Base-by-base conservation (phyloP, 1,284 basidiomycete species). In the Bondarzewia mesenterica region DNA sequence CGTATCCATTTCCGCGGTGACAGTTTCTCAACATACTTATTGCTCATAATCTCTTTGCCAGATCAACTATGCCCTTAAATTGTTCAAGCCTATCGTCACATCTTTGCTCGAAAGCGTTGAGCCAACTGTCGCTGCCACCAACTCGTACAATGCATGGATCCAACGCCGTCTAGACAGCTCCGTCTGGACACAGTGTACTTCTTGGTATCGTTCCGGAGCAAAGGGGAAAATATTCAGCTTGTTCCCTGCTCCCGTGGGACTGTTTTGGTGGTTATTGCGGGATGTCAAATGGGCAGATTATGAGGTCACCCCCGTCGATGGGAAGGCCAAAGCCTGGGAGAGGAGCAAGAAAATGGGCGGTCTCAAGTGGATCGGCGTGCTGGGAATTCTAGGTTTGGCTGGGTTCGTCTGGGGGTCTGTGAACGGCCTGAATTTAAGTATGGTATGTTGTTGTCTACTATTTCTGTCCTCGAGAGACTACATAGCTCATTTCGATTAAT, bases 81-180 rank as follows among this genome's bases (percentile, higher is more conserved):
- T 73, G 23, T 62, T 75, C 41, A 60, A 59, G 22, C 72, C 71
- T 7, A 56, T 74, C 25, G 52, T 75, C 10, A 18, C 41, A 4
- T 51, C 55, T 15, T 22, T 23, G 23, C 47, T 54, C 20, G 38
- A 40, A 7, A 48, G 45, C 23, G 44, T 56, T 37, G 56, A 43
- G 26, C 50, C 50, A 2, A 50, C 50, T 4, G 40, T 45, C 22
- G 52, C 37, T 1, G 57, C 71, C 3, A 68, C 68, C 15, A 64
- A 70, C 26, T 51, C 50, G 25, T 77, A 73, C 57, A 75, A 76
- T 49, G 58, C 58, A 7, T 59, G 57, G 50, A 58, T 77, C 26
- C 70, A 74, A 48, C 46, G 51, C 12, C 59, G 63, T 7, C 60
- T 75, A 12, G 47, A 61, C 0, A 50, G 56, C 12, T 68, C 72